Percentiles rank a stretch among this genome's conserved stretches.
phyloP scores from a whole-genome alignment of 345 rosid species.

The Boechera retrofracta region DNA sequence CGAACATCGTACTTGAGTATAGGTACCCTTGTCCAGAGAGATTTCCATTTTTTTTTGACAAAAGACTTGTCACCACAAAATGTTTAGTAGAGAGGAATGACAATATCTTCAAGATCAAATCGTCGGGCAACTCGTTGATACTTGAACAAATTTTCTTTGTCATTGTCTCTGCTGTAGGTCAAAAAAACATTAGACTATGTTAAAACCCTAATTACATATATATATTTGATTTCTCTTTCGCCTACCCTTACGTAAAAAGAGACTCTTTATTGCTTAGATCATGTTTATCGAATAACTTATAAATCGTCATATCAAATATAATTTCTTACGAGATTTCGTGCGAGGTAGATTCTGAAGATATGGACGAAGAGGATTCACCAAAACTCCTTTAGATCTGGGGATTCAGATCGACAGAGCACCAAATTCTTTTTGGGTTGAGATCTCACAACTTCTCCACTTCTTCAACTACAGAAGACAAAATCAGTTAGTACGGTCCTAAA shows the following conservation, averaged over 20 bases:
- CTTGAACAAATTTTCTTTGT: background rate
- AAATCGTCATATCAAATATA: background rate
- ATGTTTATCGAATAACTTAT: background rate
- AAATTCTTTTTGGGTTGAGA: background rate
- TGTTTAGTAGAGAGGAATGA: background rate
- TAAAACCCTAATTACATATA: background rate
- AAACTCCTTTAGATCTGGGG: background rate
- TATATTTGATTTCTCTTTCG: too few species aligned
- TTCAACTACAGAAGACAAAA: background rate
- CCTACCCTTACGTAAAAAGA: too few species aligned
- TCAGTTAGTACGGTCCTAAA: background rate
- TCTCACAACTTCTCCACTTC: background rate
- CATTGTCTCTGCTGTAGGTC: background rate
- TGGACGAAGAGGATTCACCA: background rate
- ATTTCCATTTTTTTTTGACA: background rate
- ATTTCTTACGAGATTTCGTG: background rate
- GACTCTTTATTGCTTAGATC: background rate
- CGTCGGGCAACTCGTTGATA: background rate
- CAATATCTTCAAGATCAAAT: background rate
- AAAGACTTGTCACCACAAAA: background rate
- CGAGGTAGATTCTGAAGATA: background rate
- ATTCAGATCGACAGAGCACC: too few species aligned
- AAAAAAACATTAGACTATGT: background rate
- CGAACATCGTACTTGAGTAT: background rate
- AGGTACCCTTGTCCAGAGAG: background rate